Base-by-base conservation (phyloP, 1,284 basidiomycete genomes). In the Irpex lacteus region DNA sequence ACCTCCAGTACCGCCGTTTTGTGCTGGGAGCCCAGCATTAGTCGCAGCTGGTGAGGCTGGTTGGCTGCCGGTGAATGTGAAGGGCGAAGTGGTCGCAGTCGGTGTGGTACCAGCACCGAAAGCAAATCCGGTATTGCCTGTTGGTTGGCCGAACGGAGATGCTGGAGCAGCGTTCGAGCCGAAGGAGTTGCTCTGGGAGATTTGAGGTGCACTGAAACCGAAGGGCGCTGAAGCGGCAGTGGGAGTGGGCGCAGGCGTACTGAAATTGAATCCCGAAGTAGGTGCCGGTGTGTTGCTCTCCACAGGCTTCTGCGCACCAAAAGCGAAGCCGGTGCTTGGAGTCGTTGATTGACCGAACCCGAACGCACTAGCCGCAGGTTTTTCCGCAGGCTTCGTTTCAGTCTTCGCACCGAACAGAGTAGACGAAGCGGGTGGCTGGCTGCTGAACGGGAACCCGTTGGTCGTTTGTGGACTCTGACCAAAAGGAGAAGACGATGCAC, bases 21-120 rank as follows among this genome's bases (percentile, higher is more conserved):
- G 68, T 21, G 68, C 69, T 4, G 76, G 76, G 7, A 76, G 66
- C 8, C 72, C 73, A 40, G 70, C 37, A 44, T 67, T 72, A 6
- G 70, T 63, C n/a, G 67, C 69, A 3, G 75, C 76, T n/a, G 76
- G 76, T 2, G 76, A 76, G 3, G 76, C 73, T 1, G 75, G 75
- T 57, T 75, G 73, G 63, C 74, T 76, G 19, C 65, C 54, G 11
- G 68, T 70, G 60, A 73, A 77, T 44, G 64, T 64, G 66, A 77
- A 77, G 4, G 75, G 72, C 2, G 71, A 69, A 9, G 72, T 70
- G 2, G 74, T 60, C 1, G 72, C 72, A 7, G 74, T 70, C 2
- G 68, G 63, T 15, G 70, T 61, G 13, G 68, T 38, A 19, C 60
- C 36, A 37, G 47, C 74, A 9, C 38, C 47, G 40, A 66, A 57